Base-by-base conservation (phyloP, 2,329 filamentous ascomycete species). In the Phialocephala sp. region DNA sequence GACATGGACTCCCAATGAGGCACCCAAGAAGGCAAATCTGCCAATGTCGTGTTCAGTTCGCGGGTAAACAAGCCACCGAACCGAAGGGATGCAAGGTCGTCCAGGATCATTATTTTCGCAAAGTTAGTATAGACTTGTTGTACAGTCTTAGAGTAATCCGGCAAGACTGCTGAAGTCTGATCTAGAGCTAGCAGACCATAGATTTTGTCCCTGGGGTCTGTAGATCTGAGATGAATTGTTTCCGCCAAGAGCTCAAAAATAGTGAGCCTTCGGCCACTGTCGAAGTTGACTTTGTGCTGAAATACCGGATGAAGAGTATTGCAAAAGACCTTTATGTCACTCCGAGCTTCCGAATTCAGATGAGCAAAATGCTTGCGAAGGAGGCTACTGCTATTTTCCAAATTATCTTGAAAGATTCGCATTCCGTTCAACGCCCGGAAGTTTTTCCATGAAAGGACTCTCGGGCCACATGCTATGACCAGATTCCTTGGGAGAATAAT, bases 1-100 rank as follows among this genome's bases (percentile, higher is more conserved):
- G 47, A 52, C 47, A 52, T 32, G 24, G 20, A 52, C 2, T 52
- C 24, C 47, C 47, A 52, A 27, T 52, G 47, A 14, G 47, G 47
- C 4, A 27, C 47, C 47, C 47, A 52, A 24, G 47, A 52, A 18
- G 20, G 20, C 20, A 52, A 14, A 12, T 14, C 11, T 11, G 47
- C 9, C 8, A 12, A 14, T 9, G 24, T 15, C 8, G 9, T 27
- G 8, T 6, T 2, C 22, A 2, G 3, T 52, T 14, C 47, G 9
- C 11, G 47, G 20, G 20, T 18, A 27, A 8, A 52, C 4, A 52
- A 20, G 11, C 47, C 47, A 15, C 47, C 11, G 12, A 52, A 52
- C 22, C 24, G 47, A 24, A 52, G 18, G 24, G 27, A 27, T 27
- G 20, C 47, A 32, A 27, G 47, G 11, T 27, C 24, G 4, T 11